Base-by-base conservation (phyloP, 441 rosid genomes). In the Breynia disticha region DNA sequence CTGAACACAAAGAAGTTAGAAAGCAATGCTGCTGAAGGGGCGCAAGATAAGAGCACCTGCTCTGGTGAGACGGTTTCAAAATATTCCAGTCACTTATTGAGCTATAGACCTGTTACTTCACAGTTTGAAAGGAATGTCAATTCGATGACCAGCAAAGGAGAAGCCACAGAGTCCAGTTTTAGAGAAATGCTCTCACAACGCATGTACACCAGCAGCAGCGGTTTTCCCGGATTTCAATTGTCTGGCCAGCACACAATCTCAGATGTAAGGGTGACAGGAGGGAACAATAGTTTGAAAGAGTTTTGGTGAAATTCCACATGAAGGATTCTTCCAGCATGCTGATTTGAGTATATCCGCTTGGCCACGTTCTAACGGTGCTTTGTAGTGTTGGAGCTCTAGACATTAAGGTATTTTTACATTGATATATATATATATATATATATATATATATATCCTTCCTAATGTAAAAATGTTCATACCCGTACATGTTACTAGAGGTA, bases 1-100 rank as follows among this genome's bases (percentile, higher is more conserved):
- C 79, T 90, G 18, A 86, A 76, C 77, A 82, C 79, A 63, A 73
- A 73, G 3, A 73, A 61, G 59, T 62, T 24, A 14, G 66, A 67
- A 4, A 52, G 20, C 19, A 47, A 54, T 16, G 63, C 57, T 55
- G 46, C 57, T 44, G 41, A 55, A 14, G 48, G 56, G 35, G 17
- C 38, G 12, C 11, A 45, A 16, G 59, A 57, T 24, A 43, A 44
- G 46, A 45, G 58, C 32, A 42, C 41, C 42, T 56, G 28, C 48
- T 46, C 68, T 19, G 43, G 28, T 52, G 61, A 39, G 7, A 38
- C 55, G 18, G 42, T 50, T 52, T 47, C 66, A 15, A 21, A 46
- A 16, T 19, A 16, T 5, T 1, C 14, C 12, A 16, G n/a, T 14
- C 55, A 56, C 54, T 41, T 62, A 16, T 49, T 54, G 8, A 28